These are phyloP conservation scores for Saccharomyces jurei DNA, from an alignment of 805 yeast species.

Conservation along the genomic window DNA sequence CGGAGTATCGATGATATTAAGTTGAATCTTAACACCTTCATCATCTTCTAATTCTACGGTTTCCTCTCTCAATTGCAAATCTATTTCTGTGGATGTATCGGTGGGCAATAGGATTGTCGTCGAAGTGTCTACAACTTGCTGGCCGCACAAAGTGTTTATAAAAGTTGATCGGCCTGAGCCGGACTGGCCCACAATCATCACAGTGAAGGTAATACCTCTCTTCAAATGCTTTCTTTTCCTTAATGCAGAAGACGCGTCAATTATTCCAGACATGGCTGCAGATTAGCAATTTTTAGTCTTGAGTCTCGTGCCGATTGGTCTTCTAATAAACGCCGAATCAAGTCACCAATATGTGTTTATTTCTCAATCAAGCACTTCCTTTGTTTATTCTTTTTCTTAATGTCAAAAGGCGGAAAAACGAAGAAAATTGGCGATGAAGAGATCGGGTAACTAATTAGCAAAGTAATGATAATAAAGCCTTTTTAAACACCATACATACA, in stretches of 20 bases:
- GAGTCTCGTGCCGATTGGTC: background rate
- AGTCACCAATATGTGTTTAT: background rate
- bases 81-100: conserved; percentile 42
- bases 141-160: conserved; percentile 84
- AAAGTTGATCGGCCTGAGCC: conserved; percentile 91
- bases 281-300: background rate
- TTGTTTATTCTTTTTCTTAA: background rate
- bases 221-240: conserved; percentile 75
- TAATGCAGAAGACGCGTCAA: conserved; percentile 45
- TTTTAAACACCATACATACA: too few relatives aligned
- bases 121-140: conserved; percentile 69
- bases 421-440: background rate
- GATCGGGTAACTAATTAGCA: background rate
- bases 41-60: conserved; percentile 79
- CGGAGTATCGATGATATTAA: conserved; percentile 74
- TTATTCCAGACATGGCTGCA: conserved; percentile 37
- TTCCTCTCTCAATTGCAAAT: conserved; percentile 63
- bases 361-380: background rate
- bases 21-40: conserved; percentile 73
- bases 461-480: too few relatives aligned
- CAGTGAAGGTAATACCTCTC: conserved; percentile 75
- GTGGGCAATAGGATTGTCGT: conserved; percentile 49
- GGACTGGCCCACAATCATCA: conserved; percentile 80
- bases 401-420: background rate
- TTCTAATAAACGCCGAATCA: background rate